phyloP scores from a whole-genome alignment of 208 protist species.

The Phytomonas sp. region DNA sequence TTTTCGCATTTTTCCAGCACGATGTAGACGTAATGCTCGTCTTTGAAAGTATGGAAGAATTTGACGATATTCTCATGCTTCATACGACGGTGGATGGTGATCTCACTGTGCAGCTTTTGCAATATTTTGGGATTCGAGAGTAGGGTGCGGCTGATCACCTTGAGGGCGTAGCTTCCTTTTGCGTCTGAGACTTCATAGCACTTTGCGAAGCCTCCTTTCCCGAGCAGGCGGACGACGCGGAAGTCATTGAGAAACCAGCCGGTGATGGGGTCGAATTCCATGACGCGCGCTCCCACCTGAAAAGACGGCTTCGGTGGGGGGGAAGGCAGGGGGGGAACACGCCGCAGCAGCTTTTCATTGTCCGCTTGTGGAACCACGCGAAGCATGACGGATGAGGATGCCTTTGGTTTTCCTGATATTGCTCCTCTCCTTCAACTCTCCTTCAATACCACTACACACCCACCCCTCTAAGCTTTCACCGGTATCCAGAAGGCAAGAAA shows the following conservation, averaged over 20 bases:
- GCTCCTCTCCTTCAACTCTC: no score
- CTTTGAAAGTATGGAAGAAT: slow-evolving; percentile 96
- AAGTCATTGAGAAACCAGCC: slow-evolving; percentile 44
- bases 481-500: no score
- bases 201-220: slow-evolving; percentile 96
- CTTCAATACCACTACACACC: no score
- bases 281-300: slow-evolving; percentile 30
- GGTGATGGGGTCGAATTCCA: slow-evolving; percentile 30
- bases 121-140: slow-evolving; percentile 91
- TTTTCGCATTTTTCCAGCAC: slow-evolving; percentile 96
- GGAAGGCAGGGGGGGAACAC: no score
- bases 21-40: slow-evolving; percentile 96
- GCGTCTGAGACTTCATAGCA: slow-evolving; percentile 91
- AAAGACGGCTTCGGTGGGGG: slow-evolving; percentile 38
- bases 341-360: no score
- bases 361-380: no score
- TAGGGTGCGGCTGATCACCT: slow-evolving; percentile 89
- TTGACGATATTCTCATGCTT: slow-evolving; percentile 95
- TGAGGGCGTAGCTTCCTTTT: slow-evolving; percentile 88
- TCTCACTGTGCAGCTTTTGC: slow-evolving; percentile 95
- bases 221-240: slow-evolving; percentile 52
- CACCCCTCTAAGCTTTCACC: no score
- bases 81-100: slow-evolving; percentile 95
- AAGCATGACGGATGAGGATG: no score
- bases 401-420: no score